A percentile compares a stretch with the other conserved stretches of the same genome.
Evolutionary conservation across 352 stramenopile genomes (phyloP).

Genomic region (Phytophthora pseudosyringae): DNA sequence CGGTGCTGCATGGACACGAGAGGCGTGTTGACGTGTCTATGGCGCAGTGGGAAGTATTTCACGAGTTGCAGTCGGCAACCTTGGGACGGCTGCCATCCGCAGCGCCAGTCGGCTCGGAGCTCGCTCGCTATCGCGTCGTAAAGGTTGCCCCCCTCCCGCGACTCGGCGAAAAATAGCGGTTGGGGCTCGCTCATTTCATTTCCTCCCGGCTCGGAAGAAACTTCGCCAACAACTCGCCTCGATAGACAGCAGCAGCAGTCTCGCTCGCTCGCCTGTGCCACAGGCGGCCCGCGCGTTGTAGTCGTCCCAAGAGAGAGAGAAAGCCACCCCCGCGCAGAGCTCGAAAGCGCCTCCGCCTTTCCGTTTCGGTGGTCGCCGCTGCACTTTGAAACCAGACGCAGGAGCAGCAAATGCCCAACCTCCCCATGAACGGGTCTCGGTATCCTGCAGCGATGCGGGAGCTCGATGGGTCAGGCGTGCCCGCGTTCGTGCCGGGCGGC

Average conservation of each 20-base stretch:
- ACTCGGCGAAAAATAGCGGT: conserved; percentile 20
- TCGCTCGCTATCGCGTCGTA: conserved; percentile 2
- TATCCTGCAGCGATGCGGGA: conserved; percentile 26
- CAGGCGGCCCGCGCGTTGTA: conserved; percentile 39
- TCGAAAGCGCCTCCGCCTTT: conserved; percentile 12
- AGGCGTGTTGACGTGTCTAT: conserved; percentile 29
- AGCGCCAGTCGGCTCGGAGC: neutral
- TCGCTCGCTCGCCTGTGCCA: conserved; percentile 33
- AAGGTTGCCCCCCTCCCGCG: conserved; percentile 8
- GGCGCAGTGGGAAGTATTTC: conserved; percentile 19
- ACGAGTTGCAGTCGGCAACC: conserved; percentile 23
- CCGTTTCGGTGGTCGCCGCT: conserved; percentile 35
- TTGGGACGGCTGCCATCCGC: conserved; percentile 10
- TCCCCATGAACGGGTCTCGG: conserved; percentile 33
- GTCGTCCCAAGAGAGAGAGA: conserved; percentile 36
- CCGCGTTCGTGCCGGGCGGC: conserved; percentile 12
- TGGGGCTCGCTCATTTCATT: conserved; percentile 32
- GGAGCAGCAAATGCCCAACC: conserved; percentile 26
- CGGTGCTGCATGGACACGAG: conserved; percentile 36
- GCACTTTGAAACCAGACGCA: conserved; percentile 2
- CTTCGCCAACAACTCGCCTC: conserved; percentile 16
- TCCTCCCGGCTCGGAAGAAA: conserved; percentile 34
- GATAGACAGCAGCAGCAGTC: neutral
- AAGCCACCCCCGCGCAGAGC: neutral
- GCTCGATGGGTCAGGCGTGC: conserved; percentile 21